Percentiles rank a stretch among this genome's conserved stretches.
Conservation (phyloP, 2,329 filamentous ascomycete species). For the Pseudogymnoascus sp. region DNA sequence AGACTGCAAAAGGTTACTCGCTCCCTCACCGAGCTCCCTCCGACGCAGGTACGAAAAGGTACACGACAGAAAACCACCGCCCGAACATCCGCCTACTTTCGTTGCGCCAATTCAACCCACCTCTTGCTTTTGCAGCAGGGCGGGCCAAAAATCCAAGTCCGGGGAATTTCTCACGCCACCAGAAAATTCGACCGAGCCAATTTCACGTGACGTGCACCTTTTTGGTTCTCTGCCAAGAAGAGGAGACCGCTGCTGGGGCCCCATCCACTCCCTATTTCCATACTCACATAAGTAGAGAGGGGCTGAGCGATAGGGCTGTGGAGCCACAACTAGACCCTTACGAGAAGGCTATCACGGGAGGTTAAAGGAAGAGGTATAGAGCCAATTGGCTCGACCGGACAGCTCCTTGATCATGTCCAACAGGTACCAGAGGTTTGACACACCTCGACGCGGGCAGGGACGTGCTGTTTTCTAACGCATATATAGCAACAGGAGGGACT, state of each 20-base stretch:
- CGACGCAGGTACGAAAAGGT: slow-evolving; percentile 6
- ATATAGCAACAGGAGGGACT: slow-evolving; percentile 42
- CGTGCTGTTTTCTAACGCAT: slow-evolving; percentile 11
- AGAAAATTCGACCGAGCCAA: neutral
- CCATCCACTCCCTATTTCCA: slow-evolving; percentile 6
- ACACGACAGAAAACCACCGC: neutral
- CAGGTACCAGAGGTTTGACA: slow-evolving; percentile 11
- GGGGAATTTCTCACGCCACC: neutral
- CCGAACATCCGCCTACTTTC: neutral
- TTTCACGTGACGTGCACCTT: slow-evolving; percentile 5
- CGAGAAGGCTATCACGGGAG: slow-evolving; percentile 6
- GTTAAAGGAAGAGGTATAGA: neutral
- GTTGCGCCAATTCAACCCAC: neutral
- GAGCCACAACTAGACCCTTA: slow-evolving; percentile 6
- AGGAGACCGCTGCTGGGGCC: neutral
- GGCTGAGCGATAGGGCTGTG: slow-evolving; percentile 4
- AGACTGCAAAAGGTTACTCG: slow-evolving; percentile 4
- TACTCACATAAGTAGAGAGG: slow-evolving; percentile 9
- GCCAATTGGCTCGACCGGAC: slow-evolving; percentile 2
- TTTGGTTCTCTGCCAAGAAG: neutral
- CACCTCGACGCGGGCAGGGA: neutral
- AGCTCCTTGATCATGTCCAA: slow-evolving; percentile 7
- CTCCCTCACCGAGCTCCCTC: neutral
- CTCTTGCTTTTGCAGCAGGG: neutral
- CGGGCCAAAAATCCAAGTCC: neutral